phyloP scores from a whole-genome alignment of 1,139 yeast genomes.

The Geotrichum reessii region DNA sequence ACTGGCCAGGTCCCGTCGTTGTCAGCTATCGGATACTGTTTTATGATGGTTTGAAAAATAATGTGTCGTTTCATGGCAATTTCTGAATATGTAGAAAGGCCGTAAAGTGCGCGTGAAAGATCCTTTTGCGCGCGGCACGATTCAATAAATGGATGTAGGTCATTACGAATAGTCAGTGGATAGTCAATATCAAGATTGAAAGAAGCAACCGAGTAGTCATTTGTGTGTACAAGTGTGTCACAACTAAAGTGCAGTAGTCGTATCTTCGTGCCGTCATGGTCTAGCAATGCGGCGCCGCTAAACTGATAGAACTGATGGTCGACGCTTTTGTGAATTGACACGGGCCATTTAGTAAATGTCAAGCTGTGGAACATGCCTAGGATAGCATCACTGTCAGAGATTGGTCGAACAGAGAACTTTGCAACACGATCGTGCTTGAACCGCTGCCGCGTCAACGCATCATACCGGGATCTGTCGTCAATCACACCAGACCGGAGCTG shows the following conservation, averaged over 20 bases:
- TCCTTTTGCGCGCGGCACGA: constrained; percentile 18
- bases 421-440: neutral
- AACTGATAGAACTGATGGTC: constrained; percentile 1
- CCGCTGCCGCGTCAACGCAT: neutral
- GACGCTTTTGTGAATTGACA: constrained; percentile 1
- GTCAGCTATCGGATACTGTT: constrained; percentile 4
- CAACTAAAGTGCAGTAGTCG: constrained; percentile 22
- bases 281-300: constrained; percentile 12
- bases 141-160: constrained; percentile 22
- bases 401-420: constrained; percentile 6
- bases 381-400: constrained; percentile 10
- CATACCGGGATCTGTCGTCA: neutral
- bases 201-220: constrained; percentile 19
- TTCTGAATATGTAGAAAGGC: constrained; percentile 26
- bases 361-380: constrained; percentile 24
- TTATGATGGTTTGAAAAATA: constrained; percentile 21
- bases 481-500: neutral
- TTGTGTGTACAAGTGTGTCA: constrained; percentile 12
- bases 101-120: constrained; percentile 24
- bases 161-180: constrained; percentile 20
- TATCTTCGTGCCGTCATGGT: constrained; percentile 11
- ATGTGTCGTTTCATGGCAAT: constrained; percentile 21
- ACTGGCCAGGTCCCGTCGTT: constrained; percentile 23
- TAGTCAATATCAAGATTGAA: constrained; percentile 21
- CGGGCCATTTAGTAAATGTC: constrained; percentile 12